Base-by-base conservation (phyloP, 2,329 filamentous ascomycete genomes). In the Aureobasidium zeae region DNA sequence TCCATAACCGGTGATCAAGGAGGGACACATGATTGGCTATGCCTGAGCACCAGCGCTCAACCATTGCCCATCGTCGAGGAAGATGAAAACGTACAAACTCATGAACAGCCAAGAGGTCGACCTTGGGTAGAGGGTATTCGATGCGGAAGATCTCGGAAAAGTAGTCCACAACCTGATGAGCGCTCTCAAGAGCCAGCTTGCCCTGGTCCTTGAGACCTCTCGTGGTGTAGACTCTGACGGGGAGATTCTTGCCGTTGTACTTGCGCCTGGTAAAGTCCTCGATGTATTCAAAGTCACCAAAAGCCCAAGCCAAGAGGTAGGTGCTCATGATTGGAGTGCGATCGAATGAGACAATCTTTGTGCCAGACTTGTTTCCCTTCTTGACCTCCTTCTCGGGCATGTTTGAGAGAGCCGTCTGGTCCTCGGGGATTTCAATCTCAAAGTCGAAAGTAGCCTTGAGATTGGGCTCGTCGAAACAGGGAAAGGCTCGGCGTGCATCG, bases 391-490 rank as follows among this genome's bases (percentile, higher is more conserved):
- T 89, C 62, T 87, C 80, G 3, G 86, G 87, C 89, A 95, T 96
- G 68, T 96, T 96, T 68, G 86, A 93, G 33, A 96, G 71, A 11
- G 87, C 91, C 29, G 86, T 81, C 63, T 91, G 83, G 53, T 89
- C 86, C 34, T 83, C 80, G 12, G 91, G 89, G 34, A 95, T 76
- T 67, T 96, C 89, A 50, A 98, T 83, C 57, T 87, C 76, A 48
- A 98, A 84, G 63, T 95, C 88, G 58, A 95, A 96, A 2, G 87
- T 89, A 9, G 91, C 86, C 68, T 98, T 98, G 51, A 96, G 74
- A 57, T 94, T 94, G 30, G 91, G 91, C 68, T 98, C 91, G 59
- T 98, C 91, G 58, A 96, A 96, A 69, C 91, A 98, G 35, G 91
- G 91, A 67, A 98, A 95, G 7, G 91, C 89, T 53, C 88, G 76